Conservation (phyloP, 768 basidiomycete genomes). For the Tylopilus subfusipes region DNA sequence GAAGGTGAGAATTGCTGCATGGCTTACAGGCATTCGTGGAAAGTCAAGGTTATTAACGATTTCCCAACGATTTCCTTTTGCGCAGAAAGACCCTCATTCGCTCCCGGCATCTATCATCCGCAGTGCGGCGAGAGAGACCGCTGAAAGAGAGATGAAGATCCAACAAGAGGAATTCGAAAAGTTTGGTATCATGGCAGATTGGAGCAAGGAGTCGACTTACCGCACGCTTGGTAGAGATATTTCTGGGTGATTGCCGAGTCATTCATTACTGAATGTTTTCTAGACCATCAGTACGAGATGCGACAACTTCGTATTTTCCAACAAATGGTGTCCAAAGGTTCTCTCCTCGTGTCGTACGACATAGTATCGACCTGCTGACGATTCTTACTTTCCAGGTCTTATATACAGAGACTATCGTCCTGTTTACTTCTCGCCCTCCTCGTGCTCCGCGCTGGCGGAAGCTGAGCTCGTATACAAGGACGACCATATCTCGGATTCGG, state of each 20-base stretch:
- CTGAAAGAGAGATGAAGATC: constrained; percentile 64
- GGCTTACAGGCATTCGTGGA: neutral
- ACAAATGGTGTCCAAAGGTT: constrained; percentile 84
- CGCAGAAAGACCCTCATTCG: constrained; percentile 52
- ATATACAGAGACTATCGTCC: constrained; percentile 87
- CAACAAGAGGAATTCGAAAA: constrained; percentile 79
- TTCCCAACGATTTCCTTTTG: neutral
- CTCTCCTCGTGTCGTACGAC: neutral
- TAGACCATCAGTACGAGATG: constrained; percentile 86
- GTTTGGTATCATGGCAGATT: constrained; percentile 91
- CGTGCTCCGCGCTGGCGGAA: constrained; percentile 90
- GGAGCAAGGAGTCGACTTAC: constrained; percentile 70
- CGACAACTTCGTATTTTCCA: constrained; percentile 83
- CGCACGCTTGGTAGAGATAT: constrained; percentile 68
- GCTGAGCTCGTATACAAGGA: constrained; percentile 91
- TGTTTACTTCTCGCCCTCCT: constrained; percentile 93
- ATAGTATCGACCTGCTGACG: neutral
- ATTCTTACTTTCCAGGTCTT: constrained; percentile 46
- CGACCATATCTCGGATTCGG: constrained; percentile 82
- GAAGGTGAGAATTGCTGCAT: constrained; percentile 43
- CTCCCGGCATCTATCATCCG: constrained; percentile 65
- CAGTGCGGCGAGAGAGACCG: constrained; percentile 64
- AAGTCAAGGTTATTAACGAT: neutral
- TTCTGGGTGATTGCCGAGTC: neutral
- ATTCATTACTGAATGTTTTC: neutral